These are phyloP conservation scores for Clarireedia monteithiana DNA, from an alignment of 2,329 filamentous ascomycete species.

Conservation along the genomic window DNA sequence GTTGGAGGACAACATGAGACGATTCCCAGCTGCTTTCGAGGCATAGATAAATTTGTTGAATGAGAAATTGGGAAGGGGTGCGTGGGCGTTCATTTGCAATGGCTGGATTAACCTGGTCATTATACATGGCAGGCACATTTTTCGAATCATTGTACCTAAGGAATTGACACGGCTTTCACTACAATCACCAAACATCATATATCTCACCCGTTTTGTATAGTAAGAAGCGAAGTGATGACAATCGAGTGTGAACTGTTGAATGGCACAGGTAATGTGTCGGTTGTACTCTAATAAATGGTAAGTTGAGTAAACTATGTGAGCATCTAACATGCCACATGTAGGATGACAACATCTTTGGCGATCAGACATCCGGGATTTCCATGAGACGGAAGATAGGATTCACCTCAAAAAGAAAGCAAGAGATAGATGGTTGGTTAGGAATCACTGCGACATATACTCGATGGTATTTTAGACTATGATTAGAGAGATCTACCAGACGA, in stretches of 20 bases:
- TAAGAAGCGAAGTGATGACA: no score
- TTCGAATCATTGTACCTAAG: constrained; percentile 25
- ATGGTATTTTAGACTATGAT: no score
- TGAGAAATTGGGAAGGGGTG: constrained; percentile 11
- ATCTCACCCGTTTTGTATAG: not conserved
- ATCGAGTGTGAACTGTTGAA: no score
- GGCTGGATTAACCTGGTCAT: constrained; percentile 20
- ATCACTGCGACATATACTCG: not conserved
- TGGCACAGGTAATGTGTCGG: no score
- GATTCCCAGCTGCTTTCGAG: constrained; percentile 88
- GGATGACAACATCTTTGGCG: no score
- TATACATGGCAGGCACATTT: constrained; percentile 12
- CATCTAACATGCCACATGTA: no score
- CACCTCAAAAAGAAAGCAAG: not conserved
- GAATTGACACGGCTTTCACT: constrained; percentile 25
- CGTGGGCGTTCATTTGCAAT: constrained; percentile 25
- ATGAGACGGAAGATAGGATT: not conserved
- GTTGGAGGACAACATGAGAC: constrained; percentile 79
- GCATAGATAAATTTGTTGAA: constrained; percentile 21
- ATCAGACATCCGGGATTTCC: not conserved
- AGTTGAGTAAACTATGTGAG: no score
- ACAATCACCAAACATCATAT: not conserved
- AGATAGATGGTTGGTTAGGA: not conserved
- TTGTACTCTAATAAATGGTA: no score
- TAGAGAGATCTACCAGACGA: no score